Evolutionary conservation across 495 filamentous ascomycete genomes (phyloP).

Genomic region (Aspergillus conjunctus): DNA sequence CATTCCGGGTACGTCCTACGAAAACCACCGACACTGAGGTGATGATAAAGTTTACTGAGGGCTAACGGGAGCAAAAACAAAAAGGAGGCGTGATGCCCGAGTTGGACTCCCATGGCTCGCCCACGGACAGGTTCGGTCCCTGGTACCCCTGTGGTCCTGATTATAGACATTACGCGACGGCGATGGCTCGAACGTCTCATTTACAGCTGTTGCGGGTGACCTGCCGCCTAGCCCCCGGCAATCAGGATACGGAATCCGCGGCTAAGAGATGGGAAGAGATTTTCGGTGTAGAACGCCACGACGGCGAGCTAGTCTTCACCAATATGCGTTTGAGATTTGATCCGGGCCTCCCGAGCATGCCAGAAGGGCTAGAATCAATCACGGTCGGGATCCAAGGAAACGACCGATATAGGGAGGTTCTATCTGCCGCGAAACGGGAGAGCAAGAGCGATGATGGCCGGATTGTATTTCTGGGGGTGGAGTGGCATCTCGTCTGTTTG

Average conservation of each 20-base stretch:
- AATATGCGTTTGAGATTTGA: background rate
- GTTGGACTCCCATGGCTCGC: background rate
- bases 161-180: background rate
- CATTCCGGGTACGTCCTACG: slow-evolving; percentile 6
- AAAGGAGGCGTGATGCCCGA: slow-evolving; percentile 7
- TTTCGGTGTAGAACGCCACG: background rate
- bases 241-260: background rate
- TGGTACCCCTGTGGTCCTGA: slow-evolving; percentile 5
- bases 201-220: slow-evolving; percentile 1
- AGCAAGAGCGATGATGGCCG: background rate
- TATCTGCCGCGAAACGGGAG: background rate
- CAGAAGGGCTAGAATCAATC: background rate
- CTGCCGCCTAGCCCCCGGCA: slow-evolving; percentile 1
- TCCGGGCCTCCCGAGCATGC: background rate
- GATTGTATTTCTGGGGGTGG: background rate
- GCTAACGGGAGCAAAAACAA: too few species aligned
- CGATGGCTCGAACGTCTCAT: background rate
- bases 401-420: background rate
- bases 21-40: too few species aligned
- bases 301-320: background rate
- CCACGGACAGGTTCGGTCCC: background rate
- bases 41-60: too few species aligned
- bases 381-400: background rate
- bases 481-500: slow-evolving; percentile 28
- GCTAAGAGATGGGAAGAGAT: background rate